Evolutionary conservation across 2,329 filamentous ascomycete species (phyloP).

Genomic region (Trematosphaeria pertusa): DNA sequence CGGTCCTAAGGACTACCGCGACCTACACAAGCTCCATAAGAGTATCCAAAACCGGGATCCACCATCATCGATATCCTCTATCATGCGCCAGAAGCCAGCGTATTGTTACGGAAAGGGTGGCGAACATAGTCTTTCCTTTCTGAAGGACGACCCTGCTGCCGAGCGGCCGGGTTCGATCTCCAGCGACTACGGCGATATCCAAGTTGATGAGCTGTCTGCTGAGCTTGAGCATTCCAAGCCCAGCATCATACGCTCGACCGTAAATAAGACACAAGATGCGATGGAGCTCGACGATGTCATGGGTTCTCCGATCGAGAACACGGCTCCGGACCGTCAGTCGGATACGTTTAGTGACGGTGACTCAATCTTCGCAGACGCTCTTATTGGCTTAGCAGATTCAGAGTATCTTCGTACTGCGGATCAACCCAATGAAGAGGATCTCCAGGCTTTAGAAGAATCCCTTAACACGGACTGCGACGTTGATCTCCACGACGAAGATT

Average conservation of each 20-base stretch:
- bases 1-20: slow-evolving; percentile 26
- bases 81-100: slow-evolving; percentile 36
- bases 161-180: slow-evolving; percentile 12
- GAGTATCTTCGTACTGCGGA: slow-evolving; percentile 20
- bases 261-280: background rate
- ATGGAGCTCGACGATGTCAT: background rate
- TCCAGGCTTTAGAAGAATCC: slow-evolving; percentile 2
- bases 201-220: slow-evolving; percentile 20
- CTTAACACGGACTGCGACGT: slow-evolving; percentile 10
- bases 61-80: slow-evolving; percentile 25
- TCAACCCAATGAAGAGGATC: slow-evolving; percentile 1
- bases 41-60: slow-evolving; percentile 28
- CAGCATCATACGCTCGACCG: background rate
- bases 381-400: slow-evolving; percentile 42
- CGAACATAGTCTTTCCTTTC: slow-evolving; percentile 30
- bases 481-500: slow-evolving; percentile 11
- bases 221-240: slow-evolving; percentile 4
- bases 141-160: slow-evolving; percentile 5
- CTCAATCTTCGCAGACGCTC: slow-evolving; percentile 38
- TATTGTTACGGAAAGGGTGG: slow-evolving; percentile 35
- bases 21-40: slow-evolving; percentile 35
- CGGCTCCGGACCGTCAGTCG: slow-evolving; percentile 12
- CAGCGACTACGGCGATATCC: slow-evolving; percentile 41
- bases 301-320: background rate
- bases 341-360: slow-evolving; percentile 39